Percentiles rank a stretch among this genome's conserved stretches.
phyloP scores from a whole-genome alignment of 73 alveolate species.

The Stentor roeselii region DNA sequence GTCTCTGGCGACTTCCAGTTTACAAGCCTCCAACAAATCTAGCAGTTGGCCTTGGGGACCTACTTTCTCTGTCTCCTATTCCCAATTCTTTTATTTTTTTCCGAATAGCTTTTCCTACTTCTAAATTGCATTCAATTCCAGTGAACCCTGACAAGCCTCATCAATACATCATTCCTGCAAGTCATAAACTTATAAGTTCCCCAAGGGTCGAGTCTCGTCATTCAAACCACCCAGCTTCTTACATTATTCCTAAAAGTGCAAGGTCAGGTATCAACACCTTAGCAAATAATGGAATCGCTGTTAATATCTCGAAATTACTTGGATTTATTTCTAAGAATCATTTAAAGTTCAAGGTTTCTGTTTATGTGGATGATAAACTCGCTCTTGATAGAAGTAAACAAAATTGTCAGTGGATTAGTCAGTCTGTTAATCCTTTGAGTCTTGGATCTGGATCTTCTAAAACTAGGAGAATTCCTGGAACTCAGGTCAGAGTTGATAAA shows the following conservation, averaged over 20 bases:
- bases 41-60: slow-evolving; percentile 63
- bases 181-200: not conserved
- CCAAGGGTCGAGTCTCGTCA: too few relatives aligned
- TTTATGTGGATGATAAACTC: slow-evolving; percentile 58
- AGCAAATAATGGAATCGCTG: slow-evolving; percentile 49
- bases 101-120: slow-evolving; percentile 45
- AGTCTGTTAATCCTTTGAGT: slow-evolving; percentile 41
- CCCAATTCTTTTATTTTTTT: slow-evolving; percentile 52
- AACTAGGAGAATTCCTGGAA: slow-evolving; percentile 18
- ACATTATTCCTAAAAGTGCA: not conserved
- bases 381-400: slow-evolving; percentile 50
- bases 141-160: not conserved
- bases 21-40: slow-evolving; percentile 74
- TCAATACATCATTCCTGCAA: slow-evolving; percentile 3
- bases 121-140: not conserved
- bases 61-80: slow-evolving; percentile 50
- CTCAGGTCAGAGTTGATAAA: not conserved
- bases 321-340: slow-evolving; percentile 48
- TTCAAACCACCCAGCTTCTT: not conserved
- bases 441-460: not conserved
- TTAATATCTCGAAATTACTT: slow-evolving; percentile 49
- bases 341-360: slow-evolving; percentile 55
- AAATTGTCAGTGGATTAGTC: slow-evolving; percentile 37
- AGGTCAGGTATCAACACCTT: not conserved
- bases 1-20: slow-evolving; percentile 72